Evolutionary conservation across 1,284 basidiomycete genomes (phyloP).

Genomic region (Lentinula novae-zelandiae): DNA sequence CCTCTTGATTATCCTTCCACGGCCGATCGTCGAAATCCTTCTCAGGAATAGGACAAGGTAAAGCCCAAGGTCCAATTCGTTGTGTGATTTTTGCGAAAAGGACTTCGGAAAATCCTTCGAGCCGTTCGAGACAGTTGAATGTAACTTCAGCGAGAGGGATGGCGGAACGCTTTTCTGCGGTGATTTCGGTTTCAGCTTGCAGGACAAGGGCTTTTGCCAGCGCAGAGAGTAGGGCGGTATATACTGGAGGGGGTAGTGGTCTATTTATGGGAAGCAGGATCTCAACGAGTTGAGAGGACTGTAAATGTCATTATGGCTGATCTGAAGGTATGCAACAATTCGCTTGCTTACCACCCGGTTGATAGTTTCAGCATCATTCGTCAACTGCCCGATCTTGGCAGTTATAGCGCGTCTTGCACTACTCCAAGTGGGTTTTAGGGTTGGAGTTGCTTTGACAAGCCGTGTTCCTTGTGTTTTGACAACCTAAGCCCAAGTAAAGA

Average conservation of each 20-base stretch:
- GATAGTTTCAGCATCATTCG: constrained; percentile 54
- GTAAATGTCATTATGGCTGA: constrained; percentile 2
- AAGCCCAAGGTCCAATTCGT: constrained; percentile 68
- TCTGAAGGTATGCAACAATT: background rate
- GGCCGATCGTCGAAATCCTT: constrained; percentile 42
- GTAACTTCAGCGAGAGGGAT: constrained; percentile 80
- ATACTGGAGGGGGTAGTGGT: constrained; percentile 46
- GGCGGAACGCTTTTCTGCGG: constrained; percentile 84
- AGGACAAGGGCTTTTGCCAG: constrained; percentile 86
- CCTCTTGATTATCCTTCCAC: constrained; percentile 48
- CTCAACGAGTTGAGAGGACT: constrained; percentile 58
- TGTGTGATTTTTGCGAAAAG: constrained; percentile 87
- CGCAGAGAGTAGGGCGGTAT: constrained; percentile 81
- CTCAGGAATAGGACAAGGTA: constrained; percentile 50
- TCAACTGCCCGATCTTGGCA: constrained; percentile 89
- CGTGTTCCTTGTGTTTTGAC: constrained; percentile 79
- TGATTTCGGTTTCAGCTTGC: constrained; percentile 93
- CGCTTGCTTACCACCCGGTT: constrained; percentile 40
- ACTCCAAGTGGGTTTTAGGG: constrained; percentile 53
- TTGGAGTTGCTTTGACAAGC: constrained; percentile 62
- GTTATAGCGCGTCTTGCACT: constrained; percentile 81
- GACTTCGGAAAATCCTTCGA: constrained; percentile 63
- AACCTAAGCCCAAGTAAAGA: constrained; percentile 32
- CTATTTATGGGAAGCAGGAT: constrained; percentile 50
- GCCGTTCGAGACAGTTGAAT: constrained; percentile 61